A percentile compares a stretch with the other conserved stretches of the same genome.
These are phyloP conservation scores for Mucor plumbeus DNA, from an alignment of 371 early-diverging fungal genomes.

Conservation along the genomic window DNA sequence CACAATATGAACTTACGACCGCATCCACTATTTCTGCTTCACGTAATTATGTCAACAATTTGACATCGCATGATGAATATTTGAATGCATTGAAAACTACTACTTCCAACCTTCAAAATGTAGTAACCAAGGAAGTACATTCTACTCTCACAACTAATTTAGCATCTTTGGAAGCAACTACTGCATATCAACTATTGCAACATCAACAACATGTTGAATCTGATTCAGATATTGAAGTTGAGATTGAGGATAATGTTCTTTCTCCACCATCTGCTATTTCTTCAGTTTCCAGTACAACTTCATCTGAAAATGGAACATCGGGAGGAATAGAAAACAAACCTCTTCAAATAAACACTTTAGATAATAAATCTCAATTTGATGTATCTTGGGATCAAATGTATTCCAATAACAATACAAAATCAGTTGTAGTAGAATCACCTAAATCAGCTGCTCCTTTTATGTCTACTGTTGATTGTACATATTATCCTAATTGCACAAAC, in stretches of 20 bases:
- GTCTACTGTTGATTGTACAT: conserved; percentile 44
- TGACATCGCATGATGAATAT: not conserved
- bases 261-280: conserved; percentile 7
- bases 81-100: not conserved
- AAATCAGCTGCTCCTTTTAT: not conserved
- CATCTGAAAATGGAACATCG: not conserved
- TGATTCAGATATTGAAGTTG: conserved; percentile 12
- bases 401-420: not conserved
- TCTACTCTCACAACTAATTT: not conserved
- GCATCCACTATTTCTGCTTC: not conserved
- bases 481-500: conserved; percentile 65
- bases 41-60: not conserved
- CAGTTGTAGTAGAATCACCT: not conserved
- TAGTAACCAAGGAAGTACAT: not conserved
- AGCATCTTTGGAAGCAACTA: conserved; percentile 21
- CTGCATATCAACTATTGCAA: conserved; percentile 6
- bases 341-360: not conserved
- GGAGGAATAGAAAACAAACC: not conserved
- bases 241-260: not conserved
- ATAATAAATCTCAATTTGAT: not conserved
- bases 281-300: conserved; percentile 6
- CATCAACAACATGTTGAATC: conserved; percentile 5
- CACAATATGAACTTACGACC: not conserved
- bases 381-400: conserved; percentile 12
- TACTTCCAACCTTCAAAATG: not conserved